Percentiles rank a stretch among this genome's conserved stretches.
phyloP scores from a whole-genome alignment of 169 alveolate genomes.

The Neospora caninum region DNA sequence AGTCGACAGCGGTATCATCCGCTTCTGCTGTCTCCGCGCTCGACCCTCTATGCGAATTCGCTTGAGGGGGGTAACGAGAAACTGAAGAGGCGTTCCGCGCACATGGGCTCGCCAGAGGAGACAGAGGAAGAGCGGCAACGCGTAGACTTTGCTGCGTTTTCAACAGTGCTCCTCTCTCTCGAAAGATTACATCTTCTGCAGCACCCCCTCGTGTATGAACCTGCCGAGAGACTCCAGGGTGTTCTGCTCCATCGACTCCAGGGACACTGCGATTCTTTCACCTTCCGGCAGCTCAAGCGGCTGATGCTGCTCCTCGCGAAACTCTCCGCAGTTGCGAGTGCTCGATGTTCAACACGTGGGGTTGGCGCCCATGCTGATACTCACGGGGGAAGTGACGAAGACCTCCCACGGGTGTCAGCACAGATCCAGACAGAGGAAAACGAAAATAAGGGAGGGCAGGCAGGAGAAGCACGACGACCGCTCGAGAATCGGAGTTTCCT shows the following conservation, averaged over 20 bases:
- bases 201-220: slow-evolving; percentile 8
- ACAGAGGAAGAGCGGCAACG: background rate
- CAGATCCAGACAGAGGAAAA: background rate
- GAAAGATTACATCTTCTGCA: slow-evolving; percentile 10
- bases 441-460: background rate
- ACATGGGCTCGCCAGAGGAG: background rate
- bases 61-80: background rate
- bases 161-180: background rate
- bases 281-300: slow-evolving; percentile 18
- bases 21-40: background rate
- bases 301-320: slow-evolving; percentile 43
- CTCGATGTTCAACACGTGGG: background rate
- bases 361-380: background rate
- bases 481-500: slow-evolving; percentile 11
- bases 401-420: background rate
- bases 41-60: background rate
- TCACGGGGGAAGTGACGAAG: background rate
- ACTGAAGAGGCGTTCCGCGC: background rate
- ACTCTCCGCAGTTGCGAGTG: background rate
- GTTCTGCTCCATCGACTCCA: background rate
- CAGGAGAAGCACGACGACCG: background rate
- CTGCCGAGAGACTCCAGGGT: slow-evolving; percentile 6
- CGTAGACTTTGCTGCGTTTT: slow-evolving; percentile 20
- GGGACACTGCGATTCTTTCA: slow-evolving; percentile 14
- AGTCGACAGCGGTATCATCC: slow-evolving; percentile 27